Conservation (phyloP, 768 basidiomycete genomes). For the Suillus fuscotomentosus region DNA sequence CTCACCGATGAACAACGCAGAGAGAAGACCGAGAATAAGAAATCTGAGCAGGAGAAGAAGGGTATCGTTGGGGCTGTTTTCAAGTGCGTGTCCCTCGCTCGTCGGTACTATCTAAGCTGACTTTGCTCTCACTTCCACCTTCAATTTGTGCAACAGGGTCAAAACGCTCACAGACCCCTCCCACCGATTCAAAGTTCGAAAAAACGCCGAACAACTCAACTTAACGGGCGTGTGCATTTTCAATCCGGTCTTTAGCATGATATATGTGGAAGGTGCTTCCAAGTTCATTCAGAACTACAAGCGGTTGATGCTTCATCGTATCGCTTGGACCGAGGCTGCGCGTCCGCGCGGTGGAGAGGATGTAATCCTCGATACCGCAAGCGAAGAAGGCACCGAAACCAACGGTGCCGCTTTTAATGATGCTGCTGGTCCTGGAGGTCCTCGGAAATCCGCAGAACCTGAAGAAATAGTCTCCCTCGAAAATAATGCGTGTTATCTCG, state of each 20-base stretch:
- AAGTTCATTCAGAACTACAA: slow-evolving; percentile 88
- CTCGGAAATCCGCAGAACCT: slow-evolving; percentile 14
- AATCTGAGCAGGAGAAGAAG: slow-evolving; percentile 83
- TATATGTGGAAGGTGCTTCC: slow-evolving; percentile 89
- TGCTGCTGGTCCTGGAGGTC: slow-evolving; percentile 33
- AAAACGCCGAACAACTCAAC: slow-evolving; percentile 91
- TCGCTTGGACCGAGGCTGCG: slow-evolving; percentile 92
- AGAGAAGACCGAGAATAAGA: slow-evolving; percentile 86
- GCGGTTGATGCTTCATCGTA: slow-evolving; percentile 80
- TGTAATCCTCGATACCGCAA: slow-evolving; percentile 59
- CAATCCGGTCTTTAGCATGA: slow-evolving; percentile 84
- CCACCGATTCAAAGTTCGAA: slow-evolving; percentile 94
- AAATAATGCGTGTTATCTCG: slow-evolving; percentile 83
- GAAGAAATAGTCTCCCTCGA: slow-evolving; percentile 55
- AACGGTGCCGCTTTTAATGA: slow-evolving; percentile 17
- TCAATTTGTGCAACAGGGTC: slow-evolving; percentile 47
- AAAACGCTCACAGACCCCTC: slow-evolving; percentile 87
- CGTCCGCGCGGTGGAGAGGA: slow-evolving; percentile 74
- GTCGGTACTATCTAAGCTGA: background rate
- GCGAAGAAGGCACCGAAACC: slow-evolving; percentile 38
- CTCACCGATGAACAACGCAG: slow-evolving; percentile 86
- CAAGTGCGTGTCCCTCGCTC: slow-evolving; percentile 58
- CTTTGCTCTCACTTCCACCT: background rate
- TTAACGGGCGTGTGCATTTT: slow-evolving; percentile 90
- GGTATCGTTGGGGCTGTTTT: slow-evolving; percentile 83